These are phyloP conservation scores for Rubia balearica DNA, from an alignment of 305 asterid species.

Conservation along the genomic window DNA sequence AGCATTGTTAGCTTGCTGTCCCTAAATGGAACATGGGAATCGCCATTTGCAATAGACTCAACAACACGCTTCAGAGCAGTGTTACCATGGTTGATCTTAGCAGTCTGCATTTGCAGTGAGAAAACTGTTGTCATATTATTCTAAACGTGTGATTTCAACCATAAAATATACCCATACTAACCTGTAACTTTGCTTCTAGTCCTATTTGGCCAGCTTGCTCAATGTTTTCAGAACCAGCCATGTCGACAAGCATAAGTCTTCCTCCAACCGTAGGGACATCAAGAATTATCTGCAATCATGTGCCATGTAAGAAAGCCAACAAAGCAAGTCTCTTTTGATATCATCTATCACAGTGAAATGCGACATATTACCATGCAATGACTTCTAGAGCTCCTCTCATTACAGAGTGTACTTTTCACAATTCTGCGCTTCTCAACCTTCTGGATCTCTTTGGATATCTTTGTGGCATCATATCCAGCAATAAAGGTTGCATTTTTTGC, in stretches of 20 bases:
- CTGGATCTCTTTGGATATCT: slow-evolving; percentile 85
- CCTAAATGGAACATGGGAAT: slow-evolving; percentile 93
- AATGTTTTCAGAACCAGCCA: slow-evolving; percentile 98
- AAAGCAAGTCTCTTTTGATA: neutral
- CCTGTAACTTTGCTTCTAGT: slow-evolving; percentile 94
- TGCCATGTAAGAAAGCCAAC: neutral
- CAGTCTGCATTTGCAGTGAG: slow-evolving; percentile 51
- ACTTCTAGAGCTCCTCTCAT: slow-evolving; percentile 91
- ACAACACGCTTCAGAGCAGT: slow-evolving; percentile 86
- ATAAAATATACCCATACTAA: slow-evolving; percentile 11
- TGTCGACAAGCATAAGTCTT: slow-evolving; percentile 85
- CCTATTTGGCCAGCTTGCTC: slow-evolving; percentile 96
- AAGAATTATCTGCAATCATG: slow-evolving; percentile 55
- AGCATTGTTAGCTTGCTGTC: slow-evolving; percentile 99
- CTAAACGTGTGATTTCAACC: neutral
- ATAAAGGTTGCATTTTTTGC: slow-evolving; percentile 82
- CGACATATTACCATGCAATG: slow-evolving; percentile 73
- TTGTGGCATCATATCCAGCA: slow-evolving; percentile 84
- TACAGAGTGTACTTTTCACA: slow-evolving; percentile 82
- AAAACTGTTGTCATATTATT: neutral
- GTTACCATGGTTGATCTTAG: slow-evolving; percentile 88
- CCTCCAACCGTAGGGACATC: slow-evolving; percentile 98
- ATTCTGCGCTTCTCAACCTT: slow-evolving; percentile 92
- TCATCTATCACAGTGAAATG: neutral
- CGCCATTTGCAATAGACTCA: slow-evolving; percentile 93